Base-by-base conservation (phyloP, 768 basidiomycete genomes). In the Russula foetens region DNA sequence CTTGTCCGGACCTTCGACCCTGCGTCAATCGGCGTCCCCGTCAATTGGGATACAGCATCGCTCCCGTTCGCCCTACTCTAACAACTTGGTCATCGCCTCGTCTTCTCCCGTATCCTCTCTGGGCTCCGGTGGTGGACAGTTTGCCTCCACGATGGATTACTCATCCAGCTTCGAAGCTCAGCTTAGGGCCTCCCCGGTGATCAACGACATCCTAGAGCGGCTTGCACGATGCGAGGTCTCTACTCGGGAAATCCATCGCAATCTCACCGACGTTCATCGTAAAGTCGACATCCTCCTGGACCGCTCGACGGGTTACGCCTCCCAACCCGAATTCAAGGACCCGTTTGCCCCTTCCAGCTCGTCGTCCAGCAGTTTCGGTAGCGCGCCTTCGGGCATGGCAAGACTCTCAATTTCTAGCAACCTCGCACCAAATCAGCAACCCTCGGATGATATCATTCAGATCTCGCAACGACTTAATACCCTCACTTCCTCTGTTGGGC, bases 401-500 rank as follows among this genome's bases (percentile, higher is more conserved):
- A 82, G 89, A 50, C 80, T 80, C 47, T 92, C 88, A 15, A 74
- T 81, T 55, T 77, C 86, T 58, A 80, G 81, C 7, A 84, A 79
- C 66, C 83, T 90, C 67, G 82, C 85, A 28, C 86, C 88, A 45
- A 87, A 88, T 70, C 87, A 89, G 46, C 61, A 62, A 53, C 81
- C 84, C 43, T 70, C 77, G 26, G 88, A 92, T 71, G 89, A 91
- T 71, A 82, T 90, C 59, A 76, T 81, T 11, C 80, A 84, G 53
- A 89, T 92, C 45, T 86, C 88, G 11, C 88, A 88, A 67, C 83
- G 89, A 43, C 76, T 94, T 56, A 87, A 84, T 69, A 85, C 85
- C 11, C 75, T 94, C 67, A 89, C 90, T 19, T 84, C 87, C 2
- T 92, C 92, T 8, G 91, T 94, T 53, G 87, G 90, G 24, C 90